A percentile compares a stretch with the other conserved stretches of the same genome.
Evolutionary conservation across 1,284 basidiomycete genomes (phyloP).

Genomic region (Rhizoctonia solani): DNA sequence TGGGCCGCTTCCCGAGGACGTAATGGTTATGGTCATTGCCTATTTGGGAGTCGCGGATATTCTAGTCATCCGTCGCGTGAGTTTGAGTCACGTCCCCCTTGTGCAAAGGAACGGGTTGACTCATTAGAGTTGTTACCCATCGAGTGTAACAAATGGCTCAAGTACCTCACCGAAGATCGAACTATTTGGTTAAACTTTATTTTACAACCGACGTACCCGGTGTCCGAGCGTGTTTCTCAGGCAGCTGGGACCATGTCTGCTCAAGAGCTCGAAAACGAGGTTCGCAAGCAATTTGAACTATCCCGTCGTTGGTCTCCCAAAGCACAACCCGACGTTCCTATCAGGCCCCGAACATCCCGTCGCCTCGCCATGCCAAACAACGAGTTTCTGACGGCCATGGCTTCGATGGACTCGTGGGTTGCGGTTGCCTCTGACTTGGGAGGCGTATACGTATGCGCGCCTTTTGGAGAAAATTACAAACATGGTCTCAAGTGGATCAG

Average conservation of each 20-base stretch:
- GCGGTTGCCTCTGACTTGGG: conserved; percentile 30
- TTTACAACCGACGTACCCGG: conserved; percentile 12
- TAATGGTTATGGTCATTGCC: conserved; percentile 11
- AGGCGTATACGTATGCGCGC: conserved; percentile 19
- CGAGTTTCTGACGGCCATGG: conserved; percentile 24
- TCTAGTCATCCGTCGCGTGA: conserved; percentile 7
- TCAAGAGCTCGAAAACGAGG: background rate
- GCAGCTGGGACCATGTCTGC: background rate
- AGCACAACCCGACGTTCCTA: background rate
- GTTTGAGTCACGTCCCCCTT: no score
- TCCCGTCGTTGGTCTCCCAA: conserved; percentile 23
- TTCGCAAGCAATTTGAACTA: conserved; percentile 23
- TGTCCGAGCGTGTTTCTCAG: background rate
- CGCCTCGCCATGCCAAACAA: conserved; percentile 25
- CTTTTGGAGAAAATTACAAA: background rate
- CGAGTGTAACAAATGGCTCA: conserved; percentile 26
- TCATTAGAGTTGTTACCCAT: no score
- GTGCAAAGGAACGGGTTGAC: no score
- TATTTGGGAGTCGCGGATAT: conserved; percentile 19
- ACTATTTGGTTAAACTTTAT: conserved; percentile 11
- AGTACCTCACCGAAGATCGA: conserved; percentile 8
- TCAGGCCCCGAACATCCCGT: background rate
- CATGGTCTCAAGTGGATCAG: conserved; percentile 2
- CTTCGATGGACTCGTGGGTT: conserved; percentile 29
- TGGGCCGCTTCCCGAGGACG: conserved; percentile 15